Conservation (phyloP, 768 basidiomycete species). For the Agrocybe praecox region DNA sequence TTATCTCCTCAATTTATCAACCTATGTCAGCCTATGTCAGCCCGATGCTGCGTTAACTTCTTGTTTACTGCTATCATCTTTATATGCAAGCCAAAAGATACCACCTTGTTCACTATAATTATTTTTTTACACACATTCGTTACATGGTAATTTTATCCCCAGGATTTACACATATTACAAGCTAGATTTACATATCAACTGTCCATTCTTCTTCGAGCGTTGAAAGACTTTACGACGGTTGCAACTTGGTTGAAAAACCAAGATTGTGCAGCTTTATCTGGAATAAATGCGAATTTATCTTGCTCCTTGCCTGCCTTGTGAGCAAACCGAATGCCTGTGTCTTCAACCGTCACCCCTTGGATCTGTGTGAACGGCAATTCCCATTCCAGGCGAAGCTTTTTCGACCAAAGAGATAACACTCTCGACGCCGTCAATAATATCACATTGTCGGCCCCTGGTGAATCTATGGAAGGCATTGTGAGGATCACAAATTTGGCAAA, state of each 20-base stretch:
- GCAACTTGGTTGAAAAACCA: slow-evolving; percentile 86
- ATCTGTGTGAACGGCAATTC: slow-evolving; percentile 87
- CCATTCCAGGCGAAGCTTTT: slow-evolving; percentile 86
- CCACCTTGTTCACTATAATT: slow-evolving; percentile 16
- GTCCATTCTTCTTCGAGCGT: slow-evolving; percentile 72
- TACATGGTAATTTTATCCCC: slow-evolving; percentile 3
- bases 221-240: slow-evolving; percentile 76
- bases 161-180: slow-evolving; percentile 12
- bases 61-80: background rate
- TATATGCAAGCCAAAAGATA: slow-evolving; percentile 6
- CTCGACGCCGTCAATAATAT: slow-evolving; percentile 78
- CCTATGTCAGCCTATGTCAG: no score
- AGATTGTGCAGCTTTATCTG: slow-evolving; percentile 70
- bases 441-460: slow-evolving; percentile 79
- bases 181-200: slow-evolving; percentile 11
- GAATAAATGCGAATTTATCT: slow-evolving; percentile 77
- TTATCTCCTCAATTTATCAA: slow-evolving; percentile 1
- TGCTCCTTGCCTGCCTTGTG: slow-evolving; percentile 77
- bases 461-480: slow-evolving; percentile 42
- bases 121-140: slow-evolving; percentile 11
- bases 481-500: background rate
- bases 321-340: slow-evolving; percentile 86
- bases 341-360: slow-evolving; percentile 86
- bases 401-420: slow-evolving; percentile 84
- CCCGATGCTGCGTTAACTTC: slow-evolving; percentile 8